These are phyloP conservation scores for Ustilago vetiveriae DNA, from an alignment of 1,284 basidiomycete species.

Conservation along the genomic window DNA sequence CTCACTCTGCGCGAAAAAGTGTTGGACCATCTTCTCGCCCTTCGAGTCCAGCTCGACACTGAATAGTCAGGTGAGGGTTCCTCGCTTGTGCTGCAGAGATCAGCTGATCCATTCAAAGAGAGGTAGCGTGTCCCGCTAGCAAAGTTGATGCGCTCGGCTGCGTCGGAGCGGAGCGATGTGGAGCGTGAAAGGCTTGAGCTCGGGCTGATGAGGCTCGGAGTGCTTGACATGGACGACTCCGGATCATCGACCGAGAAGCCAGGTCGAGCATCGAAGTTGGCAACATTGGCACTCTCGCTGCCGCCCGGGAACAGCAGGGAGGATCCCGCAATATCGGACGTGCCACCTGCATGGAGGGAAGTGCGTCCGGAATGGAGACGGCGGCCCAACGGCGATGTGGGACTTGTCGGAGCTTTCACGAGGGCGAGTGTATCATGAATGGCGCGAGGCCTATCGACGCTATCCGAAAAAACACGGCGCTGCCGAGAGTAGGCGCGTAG, in stretches of 20 bases:
- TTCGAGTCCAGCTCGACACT: conserved; percentile 22
- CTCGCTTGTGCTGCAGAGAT: conserved; percentile 17
- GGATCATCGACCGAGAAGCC: conserved; percentile 2
- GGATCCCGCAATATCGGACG: background rate
- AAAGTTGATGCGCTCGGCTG: conserved; percentile 14
- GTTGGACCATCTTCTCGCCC: conserved; percentile 39
- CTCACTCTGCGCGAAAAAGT: conserved; percentile 40
- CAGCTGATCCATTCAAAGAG: conserved; percentile 26
- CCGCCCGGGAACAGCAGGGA: conserved; percentile 7
- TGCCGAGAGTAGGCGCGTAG: conserved; percentile 33
- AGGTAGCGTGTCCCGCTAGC: conserved; percentile 17
- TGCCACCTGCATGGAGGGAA: background rate
- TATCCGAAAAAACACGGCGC: conserved; percentile 32
- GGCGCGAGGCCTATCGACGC: conserved; percentile 3
- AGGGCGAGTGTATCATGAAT: too few species aligned
- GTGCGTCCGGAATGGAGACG: conserved; percentile 12
- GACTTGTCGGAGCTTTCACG: too few species aligned
- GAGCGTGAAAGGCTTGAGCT: conserved; percentile 36
- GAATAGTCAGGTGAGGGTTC: conserved; percentile 5
- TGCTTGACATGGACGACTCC: conserved; percentile 29
- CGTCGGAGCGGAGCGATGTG: conserved; percentile 30
- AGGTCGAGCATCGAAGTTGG: background rate
- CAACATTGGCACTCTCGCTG: background rate
- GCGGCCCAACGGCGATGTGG: conserved; percentile 12
- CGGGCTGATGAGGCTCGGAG: conserved; percentile 33